Percentiles rank a stretch among this genome's conserved stretches.
Evolutionary conservation across 306 rosid species (phyloP).

Genomic region (Acacia acuminata): DNA sequence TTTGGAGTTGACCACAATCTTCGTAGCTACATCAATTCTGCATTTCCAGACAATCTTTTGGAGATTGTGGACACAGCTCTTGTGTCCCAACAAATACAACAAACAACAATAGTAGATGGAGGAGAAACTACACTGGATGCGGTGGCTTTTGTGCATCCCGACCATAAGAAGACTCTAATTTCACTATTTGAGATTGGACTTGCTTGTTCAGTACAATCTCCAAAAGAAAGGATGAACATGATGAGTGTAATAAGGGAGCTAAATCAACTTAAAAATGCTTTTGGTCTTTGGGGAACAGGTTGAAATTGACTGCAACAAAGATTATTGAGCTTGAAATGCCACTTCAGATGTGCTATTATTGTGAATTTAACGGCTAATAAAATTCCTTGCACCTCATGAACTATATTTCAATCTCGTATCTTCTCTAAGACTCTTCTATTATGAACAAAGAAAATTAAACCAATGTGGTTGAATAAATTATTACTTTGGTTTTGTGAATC

Average conservation of each 20-base stretch:
- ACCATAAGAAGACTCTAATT: constrained; percentile 7
- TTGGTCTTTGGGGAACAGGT: neutral
- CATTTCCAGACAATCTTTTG: neutral
- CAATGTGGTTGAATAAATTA: neutral
- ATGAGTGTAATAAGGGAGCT: neutral
- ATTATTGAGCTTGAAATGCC: neutral
- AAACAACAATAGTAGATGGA: neutral
- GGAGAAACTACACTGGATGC: neutral
- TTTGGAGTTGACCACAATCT: neutral
- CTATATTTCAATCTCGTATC: neutral
- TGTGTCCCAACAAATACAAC: neutral
- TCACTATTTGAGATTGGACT: neutral
- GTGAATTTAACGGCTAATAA: neutral
- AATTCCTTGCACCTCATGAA: neutral
- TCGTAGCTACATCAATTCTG: neutral
- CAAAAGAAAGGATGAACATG: neutral
- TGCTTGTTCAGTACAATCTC: neutral
- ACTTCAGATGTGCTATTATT: neutral
- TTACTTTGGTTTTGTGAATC: too few relatives aligned
- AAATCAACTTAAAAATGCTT: neutral
- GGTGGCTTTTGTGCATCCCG: neutral
- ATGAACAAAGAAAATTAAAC: neutral
- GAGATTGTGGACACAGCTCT: neutral
- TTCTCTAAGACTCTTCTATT: neutral
- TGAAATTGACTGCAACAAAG: neutral